Base-by-base conservation (phyloP, 257 asterid species). In the Jacaranda copaia region DNA sequence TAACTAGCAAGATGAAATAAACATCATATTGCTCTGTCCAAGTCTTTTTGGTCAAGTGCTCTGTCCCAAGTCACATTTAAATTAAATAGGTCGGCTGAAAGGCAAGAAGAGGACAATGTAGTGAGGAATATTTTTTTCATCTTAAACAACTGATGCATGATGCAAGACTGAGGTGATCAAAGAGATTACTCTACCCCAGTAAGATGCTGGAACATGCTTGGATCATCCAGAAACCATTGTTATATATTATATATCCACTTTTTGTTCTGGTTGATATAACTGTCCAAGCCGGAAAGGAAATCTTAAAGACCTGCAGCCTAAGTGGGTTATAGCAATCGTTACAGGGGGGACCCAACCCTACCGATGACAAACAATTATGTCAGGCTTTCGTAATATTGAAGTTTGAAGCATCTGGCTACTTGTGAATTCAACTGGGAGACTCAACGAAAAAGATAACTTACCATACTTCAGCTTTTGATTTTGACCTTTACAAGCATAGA, bases 151-250 rank as follows among this genome's bases (percentile, higher is more conserved):
- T 72, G 77, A 76, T 58, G 53, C 71, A 81, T 58, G 20, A 75
- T 68, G 77, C 61, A 72, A 71, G 61, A 66, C 0, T 64, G 39
- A 81, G 76, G 76, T 25, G 1, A 8, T 52, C 79, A 75, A 76
- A 76, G 9, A 63, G 79, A 79, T 69, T 80, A 74, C 57, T 62
- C 78, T 77, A 63, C 72, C 92, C 92, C 87, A 84, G 90, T 66
- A 55, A 77, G 82, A 84, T 84, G 84, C 80, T 73, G 39, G 80
- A 66, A 72, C 81, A 80, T 79, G 83, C 77, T 55, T 80, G 72
- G 74, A 77, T 80, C 36, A 81, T 66, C 68, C 83, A 70, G 62
- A 69, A 56, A 32, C 80, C 58, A 43, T 56, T 6, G 40, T 70
- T 46, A 25, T 25, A 25, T 25, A 25, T 74, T 55, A 11, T 61